Percentiles rank a stretch among this genome's conserved stretches.
Evolutionary conservation across 441 rosid species (phyloP).

Genomic region (Gossypium davidsonii): DNA sequence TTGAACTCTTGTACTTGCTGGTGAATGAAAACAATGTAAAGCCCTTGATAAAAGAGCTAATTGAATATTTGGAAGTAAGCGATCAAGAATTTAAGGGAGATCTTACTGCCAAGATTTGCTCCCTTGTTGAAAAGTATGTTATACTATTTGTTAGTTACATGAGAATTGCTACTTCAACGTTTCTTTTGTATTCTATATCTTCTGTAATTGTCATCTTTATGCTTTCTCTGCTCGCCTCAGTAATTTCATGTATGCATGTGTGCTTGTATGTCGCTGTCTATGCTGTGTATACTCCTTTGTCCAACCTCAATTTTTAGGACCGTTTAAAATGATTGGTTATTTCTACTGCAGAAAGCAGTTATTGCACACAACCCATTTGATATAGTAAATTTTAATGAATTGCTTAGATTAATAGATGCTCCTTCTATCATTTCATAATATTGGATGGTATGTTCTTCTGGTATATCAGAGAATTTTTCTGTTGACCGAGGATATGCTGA

Average conservation of each 20-base stretch:
- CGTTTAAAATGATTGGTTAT: background rate
- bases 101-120: constrained; percentile 97
- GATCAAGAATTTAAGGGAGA: constrained; percentile 95
- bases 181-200: constrained; percentile 4
- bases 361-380: background rate
- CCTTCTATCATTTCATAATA: background rate
- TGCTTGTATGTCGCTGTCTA: background rate
- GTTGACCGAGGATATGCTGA: background rate
- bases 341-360: background rate
- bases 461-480: background rate
- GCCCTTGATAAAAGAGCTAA: constrained; percentile 81
- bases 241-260: background rate
- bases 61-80: constrained; percentile 89
- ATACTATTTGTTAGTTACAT: constrained; percentile 17
- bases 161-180: constrained; percentile 10
- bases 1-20: constrained; percentile 79
- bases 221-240: background rate
- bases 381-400: background rate
- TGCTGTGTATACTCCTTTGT: background rate
- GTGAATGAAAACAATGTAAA: constrained; percentile 91
- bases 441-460: background rate
- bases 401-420: background rate
- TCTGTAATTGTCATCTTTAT: background rate
- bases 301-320: background rate
- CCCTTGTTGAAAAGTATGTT: constrained; percentile 93